Evolutionary conservation across 495 filamentous ascomycete species (phyloP), one percentile per base, ranked within the genome.

Genomic region (Apiosordaria backusii): DNA sequence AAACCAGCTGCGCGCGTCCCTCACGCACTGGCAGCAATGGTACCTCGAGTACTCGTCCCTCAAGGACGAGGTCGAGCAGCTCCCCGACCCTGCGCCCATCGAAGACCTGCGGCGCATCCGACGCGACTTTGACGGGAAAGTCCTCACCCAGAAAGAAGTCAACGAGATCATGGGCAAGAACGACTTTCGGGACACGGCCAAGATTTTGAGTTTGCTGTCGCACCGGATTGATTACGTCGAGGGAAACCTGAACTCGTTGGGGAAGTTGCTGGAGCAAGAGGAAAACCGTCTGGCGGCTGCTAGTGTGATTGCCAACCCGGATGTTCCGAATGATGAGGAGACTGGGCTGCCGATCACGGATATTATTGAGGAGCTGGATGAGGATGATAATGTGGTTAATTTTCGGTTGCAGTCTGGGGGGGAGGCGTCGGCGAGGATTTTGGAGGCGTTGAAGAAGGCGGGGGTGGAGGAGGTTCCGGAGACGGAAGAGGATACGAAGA

Each of bases 321-420:
- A 83, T 65, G 78, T 77, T 4, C 81, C 76, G 22, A 84, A 84
- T 50, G 89, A 90, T 63, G 88, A 89, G 40, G 75, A 75, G 67
- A 77, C 52, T 80, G 88, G 65, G 74, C 60, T 93, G 57, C 89
- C 92, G 3, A 82, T 97, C 61, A 90, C 87, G 22, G 94, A 97
- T 62, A 97, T 99, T 66, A 77, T 88, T 53, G 94, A 99, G 76
- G 89, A 97, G 78, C 80, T 99, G 57, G 95, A 99, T 74, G 94
- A 97, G 21, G 88, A 97, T 19, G 95, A 87, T 19, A 94, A 97
- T 71, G 83, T 98, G 13, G 79, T 97, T 29, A 88, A 85, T 0
- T 87, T 79, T 62, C 82, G 80, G 26, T 79, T 86, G 7, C 86
- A 86, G 13, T 84, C 74, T 1, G 86, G 91, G 0, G 86, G 86